Evolutionary conservation across 2,329 filamentous ascomycete species (phyloP).

Genomic region (Fusarium liriodendri): DNA sequence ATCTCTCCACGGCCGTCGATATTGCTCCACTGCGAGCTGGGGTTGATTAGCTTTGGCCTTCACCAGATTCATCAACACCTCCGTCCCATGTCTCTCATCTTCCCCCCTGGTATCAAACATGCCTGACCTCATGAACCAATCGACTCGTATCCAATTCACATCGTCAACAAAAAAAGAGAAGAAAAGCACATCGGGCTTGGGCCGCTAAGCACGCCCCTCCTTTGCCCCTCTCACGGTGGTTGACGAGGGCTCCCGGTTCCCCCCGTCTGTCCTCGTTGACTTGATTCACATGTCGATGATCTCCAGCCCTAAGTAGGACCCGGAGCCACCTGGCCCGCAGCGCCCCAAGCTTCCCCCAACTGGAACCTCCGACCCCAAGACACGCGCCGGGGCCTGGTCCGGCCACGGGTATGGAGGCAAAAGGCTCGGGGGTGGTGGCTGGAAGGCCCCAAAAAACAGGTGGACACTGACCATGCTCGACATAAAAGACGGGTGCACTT

Average conservation of each 20-base stretch:
- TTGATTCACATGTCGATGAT: conserved; percentile 46
- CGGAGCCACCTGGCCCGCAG: conserved; percentile 34
- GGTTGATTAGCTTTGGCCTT: conserved; percentile 16
- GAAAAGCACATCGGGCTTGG: conserved; percentile 7
- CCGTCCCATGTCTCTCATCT: background rate
- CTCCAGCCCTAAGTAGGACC: conserved; percentile 40
- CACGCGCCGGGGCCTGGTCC: background rate
- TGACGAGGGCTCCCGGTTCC: conserved; percentile 40
- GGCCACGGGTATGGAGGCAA: background rate
- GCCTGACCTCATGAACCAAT: conserved; percentile 16
- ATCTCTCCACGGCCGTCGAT: conserved; percentile 3
- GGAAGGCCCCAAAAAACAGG: background rate
- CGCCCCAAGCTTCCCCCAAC: conserved; percentile 27
- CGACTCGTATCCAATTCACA: conserved; percentile 30
- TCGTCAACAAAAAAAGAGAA: conserved; percentile 33
- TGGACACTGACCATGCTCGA: background rate
- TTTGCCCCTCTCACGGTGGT: conserved; percentile 12
- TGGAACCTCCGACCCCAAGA: conserved; percentile 31
- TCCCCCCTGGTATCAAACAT: conserved; percentile 8
- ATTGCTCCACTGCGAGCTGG: conserved; percentile 23
- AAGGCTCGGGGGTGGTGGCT: conserved; percentile 4
- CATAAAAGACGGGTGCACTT: background rate
- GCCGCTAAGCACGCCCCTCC: conserved; percentile 19
- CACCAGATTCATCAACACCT: conserved; percentile 32
- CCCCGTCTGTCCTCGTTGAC: conserved; percentile 22